Conservation (phyloP, 164 flowering plant species). For the Dillenia suffruticosa region DNA sequence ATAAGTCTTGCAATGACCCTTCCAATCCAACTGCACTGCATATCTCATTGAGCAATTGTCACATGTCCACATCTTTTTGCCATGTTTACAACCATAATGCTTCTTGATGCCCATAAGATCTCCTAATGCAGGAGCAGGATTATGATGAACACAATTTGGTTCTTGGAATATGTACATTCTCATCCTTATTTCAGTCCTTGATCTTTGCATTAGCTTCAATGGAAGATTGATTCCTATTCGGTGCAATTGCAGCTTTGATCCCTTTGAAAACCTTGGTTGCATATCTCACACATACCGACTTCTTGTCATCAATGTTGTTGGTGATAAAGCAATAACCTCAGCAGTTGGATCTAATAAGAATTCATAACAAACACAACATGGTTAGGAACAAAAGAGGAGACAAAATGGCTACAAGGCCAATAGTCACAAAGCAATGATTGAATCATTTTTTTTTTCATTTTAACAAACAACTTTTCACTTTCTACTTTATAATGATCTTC, state of each 20-base stretch:
- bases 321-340: neutral
- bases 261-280: neutral
- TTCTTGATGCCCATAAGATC: neutral
- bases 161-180: neutral
- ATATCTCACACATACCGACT: neutral
- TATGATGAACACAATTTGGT: neutral
- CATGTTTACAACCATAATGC: neutral
- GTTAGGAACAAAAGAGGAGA: neutral
- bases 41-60: no score
- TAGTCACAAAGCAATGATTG: conserved; percentile 42
- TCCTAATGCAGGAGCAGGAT: neutral
- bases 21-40: no score
- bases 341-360: neutral
- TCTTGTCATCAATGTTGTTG: neutral
- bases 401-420: conserved; percentile 5
- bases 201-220: neutral
- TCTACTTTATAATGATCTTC: neutral
- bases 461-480: conserved; percentile 16
- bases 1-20: no score
- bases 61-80: neutral
- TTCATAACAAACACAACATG: neutral
- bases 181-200: neutral
- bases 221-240: neutral
- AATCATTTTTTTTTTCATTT: conserved; percentile 8
- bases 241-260: conserved; percentile 1